Percentiles rank a stretch among this genome's conserved stretches.
phyloP scores from a whole-genome alignment of 768 basidiomycete genomes.

The Hydnomerulius pinastri region DNA sequence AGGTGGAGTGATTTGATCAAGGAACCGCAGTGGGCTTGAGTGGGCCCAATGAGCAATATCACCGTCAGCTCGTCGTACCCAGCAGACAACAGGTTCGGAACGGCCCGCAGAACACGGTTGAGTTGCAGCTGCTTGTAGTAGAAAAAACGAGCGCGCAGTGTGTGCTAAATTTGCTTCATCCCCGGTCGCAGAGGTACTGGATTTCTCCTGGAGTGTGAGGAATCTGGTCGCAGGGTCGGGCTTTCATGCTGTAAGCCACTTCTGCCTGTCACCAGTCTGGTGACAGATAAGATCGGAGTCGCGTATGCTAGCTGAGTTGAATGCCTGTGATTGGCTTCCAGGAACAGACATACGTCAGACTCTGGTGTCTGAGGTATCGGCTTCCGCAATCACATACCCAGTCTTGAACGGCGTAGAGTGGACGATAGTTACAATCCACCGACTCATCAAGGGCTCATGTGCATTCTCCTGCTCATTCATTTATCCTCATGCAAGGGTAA shows the following conservation, averaged over 20 bases:
- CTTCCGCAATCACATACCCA: too few relatives aligned
- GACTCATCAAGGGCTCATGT: too few relatives aligned
- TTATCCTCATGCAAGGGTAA: too few relatives aligned
- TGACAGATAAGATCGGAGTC: slow-evolving; percentile 12
- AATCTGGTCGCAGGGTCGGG: not conserved
- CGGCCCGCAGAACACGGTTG: not conserved
- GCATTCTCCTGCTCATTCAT: too few relatives aligned
- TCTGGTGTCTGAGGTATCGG: not conserved
- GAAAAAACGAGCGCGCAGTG: not conserved
- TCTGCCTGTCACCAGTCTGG: slow-evolving; percentile 1
- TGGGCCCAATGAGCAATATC: too few relatives aligned
- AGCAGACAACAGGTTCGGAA: not conserved
- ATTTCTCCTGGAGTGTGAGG: not conserved
- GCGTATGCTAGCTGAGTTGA: slow-evolving; percentile 11
- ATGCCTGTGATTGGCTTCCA: slow-evolving; percentile 10
- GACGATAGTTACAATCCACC: too few relatives aligned
- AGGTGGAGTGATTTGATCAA: not conserved
- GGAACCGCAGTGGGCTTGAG: not conserved
- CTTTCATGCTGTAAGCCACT: slow-evolving; percentile 10
- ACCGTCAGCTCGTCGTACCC: too few relatives aligned
- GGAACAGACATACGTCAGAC: slow-evolving; percentile 10
- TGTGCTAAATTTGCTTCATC: not conserved
- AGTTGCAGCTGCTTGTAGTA: too few relatives aligned
- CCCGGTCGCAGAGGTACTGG: not conserved
- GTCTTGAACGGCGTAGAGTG: too few relatives aligned